Percentiles rank a stretch among this genome's conserved stretches.
Evolutionary conservation across 2,329 filamentous ascomycete species (phyloP).

Genomic region (Orbilia ellipsospora): DNA sequence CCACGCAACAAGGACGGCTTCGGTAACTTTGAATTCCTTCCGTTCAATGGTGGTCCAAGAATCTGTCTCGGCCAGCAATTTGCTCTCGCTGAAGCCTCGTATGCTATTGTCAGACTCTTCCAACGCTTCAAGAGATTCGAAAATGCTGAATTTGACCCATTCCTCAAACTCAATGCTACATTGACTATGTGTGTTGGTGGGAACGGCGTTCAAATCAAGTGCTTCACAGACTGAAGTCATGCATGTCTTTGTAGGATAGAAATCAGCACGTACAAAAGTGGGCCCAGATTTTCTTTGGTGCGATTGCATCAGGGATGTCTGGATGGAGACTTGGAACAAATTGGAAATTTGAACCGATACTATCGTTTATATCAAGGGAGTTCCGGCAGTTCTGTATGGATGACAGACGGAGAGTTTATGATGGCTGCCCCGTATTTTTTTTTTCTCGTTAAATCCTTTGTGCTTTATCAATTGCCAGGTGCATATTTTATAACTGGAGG

Average conservation of each 20-base stretch:
- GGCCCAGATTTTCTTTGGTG: background rate
- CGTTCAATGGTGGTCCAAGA: constrained; percentile 65
- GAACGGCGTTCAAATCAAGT: constrained; percentile 45
- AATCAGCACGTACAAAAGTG: background rate
- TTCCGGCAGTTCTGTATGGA: too few species aligned
- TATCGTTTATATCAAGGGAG: too few species aligned
- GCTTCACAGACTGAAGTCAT: constrained; percentile 27
- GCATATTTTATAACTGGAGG: too few species aligned
- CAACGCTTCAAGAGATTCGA: constrained; percentile 61
- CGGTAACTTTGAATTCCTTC: constrained; percentile 62
- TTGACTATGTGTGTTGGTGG: constrained; percentile 56
- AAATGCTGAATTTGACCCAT: constrained; percentile 55
- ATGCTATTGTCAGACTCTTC: constrained; percentile 61
- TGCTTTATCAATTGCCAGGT: too few species aligned
- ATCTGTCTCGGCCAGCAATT: constrained; percentile 65
- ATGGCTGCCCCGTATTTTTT: too few species aligned
- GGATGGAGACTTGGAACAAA: background rate
- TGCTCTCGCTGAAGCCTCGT: constrained; percentile 61
- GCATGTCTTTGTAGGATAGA: too few species aligned
- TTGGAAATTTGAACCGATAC: too few species aligned
- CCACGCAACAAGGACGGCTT: constrained; percentile 36
- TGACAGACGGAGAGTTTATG: too few species aligned
- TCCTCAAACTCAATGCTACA: constrained; percentile 51
- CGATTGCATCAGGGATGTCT: background rate
- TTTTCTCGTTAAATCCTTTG: too few species aligned